Conservation (phyloP, 371 early-diverging fungal species). For the Mortierella sp. region DNA sequence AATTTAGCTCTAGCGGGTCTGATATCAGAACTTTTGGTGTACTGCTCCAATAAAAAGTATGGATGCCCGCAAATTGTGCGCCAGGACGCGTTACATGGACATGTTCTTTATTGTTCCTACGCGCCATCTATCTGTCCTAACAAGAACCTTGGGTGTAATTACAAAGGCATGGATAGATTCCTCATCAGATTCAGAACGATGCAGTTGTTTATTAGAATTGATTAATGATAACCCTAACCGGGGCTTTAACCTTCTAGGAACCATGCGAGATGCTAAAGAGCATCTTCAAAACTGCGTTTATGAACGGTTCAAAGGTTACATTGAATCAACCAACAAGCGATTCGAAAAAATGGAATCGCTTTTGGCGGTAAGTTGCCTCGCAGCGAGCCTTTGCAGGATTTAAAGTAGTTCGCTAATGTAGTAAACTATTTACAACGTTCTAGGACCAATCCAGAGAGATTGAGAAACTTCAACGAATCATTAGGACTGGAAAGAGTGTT, state of each 20-base stretch:
- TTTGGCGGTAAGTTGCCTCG: conserved; percentile 25
- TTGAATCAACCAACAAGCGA: conserved; percentile 59
- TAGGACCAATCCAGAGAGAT: conserved; percentile 58
- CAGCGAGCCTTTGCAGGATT: not conserved
- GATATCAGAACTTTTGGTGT: conserved; percentile 67
- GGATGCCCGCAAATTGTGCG: conserved; percentile 65
- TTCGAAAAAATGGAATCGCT: conserved; percentile 58
- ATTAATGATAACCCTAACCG: not conserved
- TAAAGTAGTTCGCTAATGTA: not conserved
- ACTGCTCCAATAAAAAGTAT: conserved; percentile 63
- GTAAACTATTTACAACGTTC: not conserved
- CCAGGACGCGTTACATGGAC: conserved; percentile 62
- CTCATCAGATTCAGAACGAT: not conserved
- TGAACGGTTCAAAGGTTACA: conserved; percentile 65
- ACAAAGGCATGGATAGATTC: conserved; percentile 57
- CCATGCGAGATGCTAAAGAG: conserved; percentile 50
- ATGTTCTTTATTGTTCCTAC: conserved; percentile 62
- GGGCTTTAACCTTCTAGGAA: conserved; percentile 48
- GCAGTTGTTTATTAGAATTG: not conserved
- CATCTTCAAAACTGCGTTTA: conserved; percentile 65
- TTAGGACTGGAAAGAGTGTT: conserved; percentile 46
- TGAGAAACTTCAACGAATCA: conserved; percentile 45
- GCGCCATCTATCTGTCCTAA: conserved; percentile 60
- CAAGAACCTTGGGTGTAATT: conserved; percentile 63
- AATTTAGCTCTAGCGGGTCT: conserved; percentile 69